A percentile compares a stretch with the other conserved stretches of the same genome.
Evolutionary conservation across 805 yeast genomes (phyloP).

Genomic region (Wickerhamiella occidentalis): DNA sequence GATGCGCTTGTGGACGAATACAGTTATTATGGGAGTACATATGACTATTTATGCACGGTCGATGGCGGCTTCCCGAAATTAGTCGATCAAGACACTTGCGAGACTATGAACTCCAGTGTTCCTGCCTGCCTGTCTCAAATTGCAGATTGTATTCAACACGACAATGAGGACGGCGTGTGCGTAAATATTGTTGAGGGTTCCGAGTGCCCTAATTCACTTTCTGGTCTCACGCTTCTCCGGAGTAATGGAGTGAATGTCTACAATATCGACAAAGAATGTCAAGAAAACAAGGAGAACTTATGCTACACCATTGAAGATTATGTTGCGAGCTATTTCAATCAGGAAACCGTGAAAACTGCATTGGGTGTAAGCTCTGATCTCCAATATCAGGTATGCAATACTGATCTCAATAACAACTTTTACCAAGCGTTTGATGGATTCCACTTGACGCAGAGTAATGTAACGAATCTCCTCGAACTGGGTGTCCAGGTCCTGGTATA

Average conservation of each 20-base stretch:
- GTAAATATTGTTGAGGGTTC: too few relatives aligned
- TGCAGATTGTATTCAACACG: too few relatives aligned
- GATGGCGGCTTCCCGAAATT: conserved; percentile 64
- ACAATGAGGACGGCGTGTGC: conserved; percentile 37
- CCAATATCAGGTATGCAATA: conserved; percentile 61
- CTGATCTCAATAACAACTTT: conserved; percentile 50
- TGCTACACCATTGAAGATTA: conserved; percentile 66
- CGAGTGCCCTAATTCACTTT: too few relatives aligned
- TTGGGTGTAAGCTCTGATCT: conserved; percentile 78
- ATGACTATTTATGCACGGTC: conserved; percentile 70
- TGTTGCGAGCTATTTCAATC: conserved; percentile 65
- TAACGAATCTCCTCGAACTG: conserved; percentile 56
- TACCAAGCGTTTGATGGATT: conserved; percentile 51
- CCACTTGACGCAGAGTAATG: conserved; percentile 34
- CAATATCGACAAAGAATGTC: conserved; percentile 73
- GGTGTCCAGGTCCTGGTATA: conserved; percentile 75
- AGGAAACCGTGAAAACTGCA: conserved; percentile 56
- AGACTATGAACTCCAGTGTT: conserved; percentile 42
- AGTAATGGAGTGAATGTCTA: conserved; percentile 82
- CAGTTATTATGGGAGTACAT: conserved; percentile 39
- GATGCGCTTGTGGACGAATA: conserved; percentile 88
- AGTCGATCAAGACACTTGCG: conserved; percentile 61
- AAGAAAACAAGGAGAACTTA: conserved; percentile 37
- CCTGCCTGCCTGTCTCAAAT: conserved; percentile 67
- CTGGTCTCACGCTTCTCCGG: neutral